Conservation (phyloP, 2,329 filamentous ascomycete species). For the Fusarium lateritium region DNA sequence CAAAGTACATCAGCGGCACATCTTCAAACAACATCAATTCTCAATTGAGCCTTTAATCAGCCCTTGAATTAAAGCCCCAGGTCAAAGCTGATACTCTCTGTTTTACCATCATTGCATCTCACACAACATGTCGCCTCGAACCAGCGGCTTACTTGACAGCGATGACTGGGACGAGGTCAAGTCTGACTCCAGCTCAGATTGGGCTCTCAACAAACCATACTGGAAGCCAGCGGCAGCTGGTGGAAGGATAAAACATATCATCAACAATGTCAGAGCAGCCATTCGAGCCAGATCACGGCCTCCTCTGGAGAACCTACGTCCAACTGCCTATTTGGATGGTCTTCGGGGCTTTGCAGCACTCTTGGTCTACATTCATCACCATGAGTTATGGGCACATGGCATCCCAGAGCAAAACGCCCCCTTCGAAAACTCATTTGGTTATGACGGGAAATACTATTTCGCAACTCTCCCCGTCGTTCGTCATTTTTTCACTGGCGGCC, state of each 20-base stretch:
- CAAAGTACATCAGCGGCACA: constrained; percentile 12
- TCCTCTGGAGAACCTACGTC: constrained; percentile 54
- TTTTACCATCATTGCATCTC: not conserved
- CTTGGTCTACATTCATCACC: constrained; percentile 75
- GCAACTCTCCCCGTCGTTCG: constrained; percentile 70
- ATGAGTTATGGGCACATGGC: constrained; percentile 70
- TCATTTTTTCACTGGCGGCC: constrained; percentile 72
- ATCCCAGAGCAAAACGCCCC: constrained; percentile 53
- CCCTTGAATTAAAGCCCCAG: not conserved
- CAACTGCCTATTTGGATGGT: constrained; percentile 74
- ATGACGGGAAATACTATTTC: constrained; percentile 64
- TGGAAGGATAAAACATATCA: constrained; percentile 15
- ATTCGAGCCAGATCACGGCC: constrained; percentile 36
- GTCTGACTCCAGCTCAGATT: constrained; percentile 38
- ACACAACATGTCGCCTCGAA: constrained; percentile 51
- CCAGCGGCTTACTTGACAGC: constrained; percentile 53
- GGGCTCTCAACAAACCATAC: constrained; percentile 39
- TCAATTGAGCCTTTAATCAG: constrained; percentile 1
- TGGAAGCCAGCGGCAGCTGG: constrained; percentile 50
- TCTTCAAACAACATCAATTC: constrained; percentile 11
- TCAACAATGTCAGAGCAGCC: constrained; percentile 24
- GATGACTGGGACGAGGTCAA: constrained; percentile 55
- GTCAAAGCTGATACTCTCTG: not conserved
- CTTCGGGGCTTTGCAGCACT: constrained; percentile 77
- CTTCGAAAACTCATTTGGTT: constrained; percentile 69